Percentiles rank a stretch among this genome's conserved stretches.
Evolutionary conservation across 78 protist species (phyloP).

Genomic region (Dictyostelium brefeldianum): DNA sequence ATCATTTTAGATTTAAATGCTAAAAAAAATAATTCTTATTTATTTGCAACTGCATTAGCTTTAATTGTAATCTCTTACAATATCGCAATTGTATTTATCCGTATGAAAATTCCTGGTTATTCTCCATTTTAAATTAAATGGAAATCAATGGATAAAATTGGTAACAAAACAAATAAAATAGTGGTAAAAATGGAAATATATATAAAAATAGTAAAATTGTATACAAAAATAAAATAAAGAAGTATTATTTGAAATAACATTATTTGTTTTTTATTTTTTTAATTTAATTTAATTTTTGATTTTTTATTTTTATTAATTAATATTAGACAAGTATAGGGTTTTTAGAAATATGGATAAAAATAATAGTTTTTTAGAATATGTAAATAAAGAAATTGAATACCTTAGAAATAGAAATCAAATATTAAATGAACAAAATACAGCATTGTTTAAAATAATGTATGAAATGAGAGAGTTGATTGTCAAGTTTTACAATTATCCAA

Average conservation of each 20-base stretch:
- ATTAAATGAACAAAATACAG: slow-evolving; percentile 1
- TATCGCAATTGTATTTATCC: slow-evolving; percentile 80
- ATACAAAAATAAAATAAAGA: not conserved
- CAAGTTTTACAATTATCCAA: not conserved
- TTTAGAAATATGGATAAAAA: not conserved
- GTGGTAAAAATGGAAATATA: not conserved
- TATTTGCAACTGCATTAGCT: slow-evolving; percentile 56
- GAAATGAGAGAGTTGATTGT: not conserved
- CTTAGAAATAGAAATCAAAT: not conserved
- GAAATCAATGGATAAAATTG: too few species aligned
- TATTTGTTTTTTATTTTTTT: not conserved
- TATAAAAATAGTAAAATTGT: not conserved
- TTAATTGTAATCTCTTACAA: slow-evolving; percentile 73
- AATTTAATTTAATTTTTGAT: not conserved
- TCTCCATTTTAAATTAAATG: slow-evolving; percentile 20
- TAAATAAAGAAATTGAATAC: not conserved
- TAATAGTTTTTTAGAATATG: not conserved
- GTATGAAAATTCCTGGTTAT: slow-evolving; percentile 85
- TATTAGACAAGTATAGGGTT: too few species aligned
- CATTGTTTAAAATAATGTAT: not conserved
- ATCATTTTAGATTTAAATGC: slow-evolving; percentile 78
- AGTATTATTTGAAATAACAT: not conserved
- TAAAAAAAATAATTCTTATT: slow-evolving; percentile 51
- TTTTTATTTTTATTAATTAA: not conserved
- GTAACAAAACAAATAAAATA: not conserved